phyloP scores from a whole-genome alignment of 2,329 filamentous ascomycete species.

The Acephala macrosclerotiorum region DNA sequence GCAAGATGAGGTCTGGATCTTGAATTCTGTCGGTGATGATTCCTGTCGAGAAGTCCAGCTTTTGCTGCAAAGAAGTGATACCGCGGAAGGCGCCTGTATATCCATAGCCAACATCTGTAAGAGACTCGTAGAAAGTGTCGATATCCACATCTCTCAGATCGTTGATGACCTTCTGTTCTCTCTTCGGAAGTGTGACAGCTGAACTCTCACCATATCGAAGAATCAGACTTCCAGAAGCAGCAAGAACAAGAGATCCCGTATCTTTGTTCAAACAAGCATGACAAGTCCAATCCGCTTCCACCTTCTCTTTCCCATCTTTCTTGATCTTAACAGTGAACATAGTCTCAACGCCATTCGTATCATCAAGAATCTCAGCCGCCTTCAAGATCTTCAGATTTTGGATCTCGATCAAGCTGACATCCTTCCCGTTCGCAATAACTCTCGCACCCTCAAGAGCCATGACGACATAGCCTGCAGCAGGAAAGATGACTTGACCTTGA shows the following conservation, averaged over 20 bases:
- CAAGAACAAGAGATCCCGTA: conserved; percentile 17
- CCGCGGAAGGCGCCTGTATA: not conserved
- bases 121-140: not conserved
- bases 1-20: conserved; percentile 23
- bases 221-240: conserved; percentile 12
- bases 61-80: conserved; percentile 6
- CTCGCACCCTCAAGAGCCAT: conserved; percentile 3
- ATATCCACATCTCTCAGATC: conserved; percentile 15
- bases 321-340: conserved; percentile 8
- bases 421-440: not conserved
- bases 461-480: not conserved
- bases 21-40: not conserved
- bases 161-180: conserved; percentile 12
- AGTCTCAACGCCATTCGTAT: conserved; percentile 16
- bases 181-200: not conserved
- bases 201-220: conserved; percentile 8
- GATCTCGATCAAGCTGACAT: conserved; percentile 46
- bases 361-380: conserved; percentile 24
- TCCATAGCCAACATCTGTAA: not conserved
- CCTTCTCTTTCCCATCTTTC: not conserved
- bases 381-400: conserved; percentile 28
- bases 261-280: conserved; percentile 23
- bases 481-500: not conserved
- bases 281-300: conserved; percentile 9
- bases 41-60: not conserved